Conservation (phyloP, 2,329 filamentous ascomycete genomes). For the Trichoderma koningiopsis region DNA sequence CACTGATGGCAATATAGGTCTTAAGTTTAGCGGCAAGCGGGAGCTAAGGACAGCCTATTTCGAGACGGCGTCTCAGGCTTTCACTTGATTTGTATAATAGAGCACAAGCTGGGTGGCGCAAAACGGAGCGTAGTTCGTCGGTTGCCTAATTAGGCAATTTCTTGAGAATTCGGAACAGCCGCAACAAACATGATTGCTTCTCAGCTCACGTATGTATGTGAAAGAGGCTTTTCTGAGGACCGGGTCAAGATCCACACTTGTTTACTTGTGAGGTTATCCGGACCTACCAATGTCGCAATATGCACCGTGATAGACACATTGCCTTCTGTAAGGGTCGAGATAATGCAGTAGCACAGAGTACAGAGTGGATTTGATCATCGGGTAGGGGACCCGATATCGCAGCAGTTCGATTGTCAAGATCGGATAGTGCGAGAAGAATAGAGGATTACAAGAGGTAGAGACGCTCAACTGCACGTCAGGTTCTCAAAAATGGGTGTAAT, state of each 20-base stretch:
- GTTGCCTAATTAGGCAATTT: slow-evolving; percentile 11
- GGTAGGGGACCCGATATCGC: slow-evolving; percentile 5
- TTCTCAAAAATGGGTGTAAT: neutral
- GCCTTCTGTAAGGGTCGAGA: neutral
- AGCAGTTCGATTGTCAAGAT: neutral
- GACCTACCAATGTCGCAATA: neutral
- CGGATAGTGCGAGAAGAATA: neutral
- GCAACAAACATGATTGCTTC: neutral
- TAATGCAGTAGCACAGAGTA: neutral
- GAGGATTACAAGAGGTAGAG: neutral
- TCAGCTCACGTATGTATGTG: neutral
- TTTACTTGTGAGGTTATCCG: neutral
- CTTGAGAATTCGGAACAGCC: neutral
- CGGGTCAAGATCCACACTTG: neutral
- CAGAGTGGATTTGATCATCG: neutral
- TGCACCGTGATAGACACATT: neutral
- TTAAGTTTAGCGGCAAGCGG: neutral
- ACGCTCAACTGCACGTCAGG: neutral
- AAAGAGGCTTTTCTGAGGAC: neutral
- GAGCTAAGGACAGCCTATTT: neutral
- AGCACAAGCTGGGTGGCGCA: neutral
- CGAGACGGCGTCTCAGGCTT: neutral
- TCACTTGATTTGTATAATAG: slow-evolving; percentile 4
- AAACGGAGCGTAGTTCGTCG: neutral
- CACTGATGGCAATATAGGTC: neutral